These are phyloP conservation scores for Dichotomocladium elegans DNA, from an alignment of 371 early-diverging fungal genomes.

Conservation along the genomic window DNA sequence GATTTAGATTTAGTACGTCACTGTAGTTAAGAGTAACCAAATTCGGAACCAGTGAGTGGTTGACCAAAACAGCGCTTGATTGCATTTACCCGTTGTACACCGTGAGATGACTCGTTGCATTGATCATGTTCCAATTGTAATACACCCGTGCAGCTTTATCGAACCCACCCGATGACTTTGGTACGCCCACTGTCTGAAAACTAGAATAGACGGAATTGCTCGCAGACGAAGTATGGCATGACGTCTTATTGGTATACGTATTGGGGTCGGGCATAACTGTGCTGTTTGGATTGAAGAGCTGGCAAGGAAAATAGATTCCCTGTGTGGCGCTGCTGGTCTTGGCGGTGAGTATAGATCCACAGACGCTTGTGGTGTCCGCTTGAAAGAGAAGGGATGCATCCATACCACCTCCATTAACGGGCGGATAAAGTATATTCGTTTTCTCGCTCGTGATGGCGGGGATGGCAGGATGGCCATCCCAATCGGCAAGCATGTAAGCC, in stretches of 20 bases:
- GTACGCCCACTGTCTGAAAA: constrained; percentile 34
- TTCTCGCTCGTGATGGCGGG: constrained; percentile 26
- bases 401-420: constrained; percentile 63
- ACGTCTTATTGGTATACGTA: constrained; percentile 47
- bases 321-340: constrained; percentile 23
- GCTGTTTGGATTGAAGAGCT: constrained; percentile 46
- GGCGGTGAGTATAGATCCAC: constrained; percentile 51
- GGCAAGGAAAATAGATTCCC: constrained; percentile 68
- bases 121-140: constrained; percentile 69
- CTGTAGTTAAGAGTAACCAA: constrained; percentile 12
- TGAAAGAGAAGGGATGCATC: constrained; percentile 57
- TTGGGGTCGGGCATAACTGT: constrained; percentile 44
- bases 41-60: too few relatives aligned
- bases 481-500: constrained; percentile 50
- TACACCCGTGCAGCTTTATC: constrained; percentile 56
- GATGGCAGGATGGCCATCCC: constrained; percentile 46
- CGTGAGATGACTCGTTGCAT: constrained; percentile 33
- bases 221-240: constrained; percentile 57
- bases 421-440: constrained; percentile 54
- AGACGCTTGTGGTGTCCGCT: constrained; percentile 45
- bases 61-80: neutral
- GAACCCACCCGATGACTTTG: constrained; percentile 16
- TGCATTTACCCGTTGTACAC: constrained; percentile 69
- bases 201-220: constrained; percentile 33
- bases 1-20: constrained; percentile 32